Evolutionary conservation across 345 rosid species (phyloP).

Genomic region (Hypericum androsaemum): DNA sequence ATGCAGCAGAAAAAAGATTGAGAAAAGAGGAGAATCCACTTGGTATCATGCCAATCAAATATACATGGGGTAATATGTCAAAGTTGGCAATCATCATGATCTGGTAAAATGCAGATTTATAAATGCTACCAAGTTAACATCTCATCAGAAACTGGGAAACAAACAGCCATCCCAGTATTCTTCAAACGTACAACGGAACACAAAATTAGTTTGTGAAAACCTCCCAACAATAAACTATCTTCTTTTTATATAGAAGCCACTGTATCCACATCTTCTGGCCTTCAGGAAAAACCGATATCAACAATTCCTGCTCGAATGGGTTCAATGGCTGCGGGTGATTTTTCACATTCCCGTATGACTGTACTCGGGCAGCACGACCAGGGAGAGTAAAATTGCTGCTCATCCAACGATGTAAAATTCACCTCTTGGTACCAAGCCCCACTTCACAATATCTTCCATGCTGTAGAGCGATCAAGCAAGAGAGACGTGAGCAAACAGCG

Average conservation of each 20-base stretch:
- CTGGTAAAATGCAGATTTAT: too few species aligned
- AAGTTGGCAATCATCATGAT: too few species aligned
- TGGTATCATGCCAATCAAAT: too few species aligned
- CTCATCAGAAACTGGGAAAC: too few species aligned
- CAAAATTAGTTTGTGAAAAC: not conserved
- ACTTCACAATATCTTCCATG: slow-evolving; percentile 38
- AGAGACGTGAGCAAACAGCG: not conserved
- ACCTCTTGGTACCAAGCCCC: not conserved
- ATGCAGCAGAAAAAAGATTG: too few species aligned
- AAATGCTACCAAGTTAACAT: too few species aligned
- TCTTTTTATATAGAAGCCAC: slow-evolving; percentile 15
- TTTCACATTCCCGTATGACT: slow-evolving; percentile 7
- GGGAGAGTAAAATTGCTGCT: slow-evolving; percentile 5
- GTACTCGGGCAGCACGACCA: slow-evolving; percentile 7
- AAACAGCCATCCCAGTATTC: too few species aligned
- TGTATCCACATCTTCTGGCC: slow-evolving; percentile 25
- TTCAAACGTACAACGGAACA: too few species aligned
- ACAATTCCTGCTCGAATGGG: slow-evolving; percentile 21
- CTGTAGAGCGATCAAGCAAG: slow-evolving; percentile 16
- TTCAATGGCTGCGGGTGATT: slow-evolving; percentile 4
- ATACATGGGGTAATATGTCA: too few species aligned
- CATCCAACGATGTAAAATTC: slow-evolving; percentile 3
- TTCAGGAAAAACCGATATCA: slow-evolving; percentile 17
- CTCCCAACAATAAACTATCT: slow-evolving; percentile 14
- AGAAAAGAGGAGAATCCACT: too few species aligned